phyloP scores from a whole-genome alignment of 257 asterid genomes.

The Gentiana straminea region DNA sequence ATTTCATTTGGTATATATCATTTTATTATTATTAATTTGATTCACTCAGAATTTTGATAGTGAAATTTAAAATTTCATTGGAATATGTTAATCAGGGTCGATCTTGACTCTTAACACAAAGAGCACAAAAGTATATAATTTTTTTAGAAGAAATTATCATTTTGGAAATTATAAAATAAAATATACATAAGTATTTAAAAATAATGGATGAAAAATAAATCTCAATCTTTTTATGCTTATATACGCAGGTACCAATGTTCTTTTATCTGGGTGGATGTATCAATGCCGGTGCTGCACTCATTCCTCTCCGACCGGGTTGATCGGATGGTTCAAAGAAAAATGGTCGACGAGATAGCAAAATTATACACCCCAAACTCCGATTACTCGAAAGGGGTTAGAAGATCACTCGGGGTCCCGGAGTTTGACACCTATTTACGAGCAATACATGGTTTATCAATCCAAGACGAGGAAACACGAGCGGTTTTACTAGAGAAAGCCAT shows the following conservation, averaged over 20 bases:
- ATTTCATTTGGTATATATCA: too few species aligned
- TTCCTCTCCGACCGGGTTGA: slow-evolving; percentile 64
- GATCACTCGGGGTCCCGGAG: slow-evolving; percentile 90
- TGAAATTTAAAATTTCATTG: too few species aligned
- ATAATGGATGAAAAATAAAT: too few species aligned
- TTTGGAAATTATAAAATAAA: too few species aligned
- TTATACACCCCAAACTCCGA: slow-evolving; percentile 38
- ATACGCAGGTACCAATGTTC: slow-evolving; percentile 36
- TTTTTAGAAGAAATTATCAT: neutral
- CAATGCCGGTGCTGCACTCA: slow-evolving; percentile 47
- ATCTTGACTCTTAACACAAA: neutral
- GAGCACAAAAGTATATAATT: neutral
- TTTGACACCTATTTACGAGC: slow-evolving; percentile 40
- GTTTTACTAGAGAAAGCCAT: slow-evolving; percentile 44
- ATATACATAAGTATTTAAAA: too few species aligned
- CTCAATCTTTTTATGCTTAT: too few species aligned
- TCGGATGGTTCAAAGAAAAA: slow-evolving; percentile 58
- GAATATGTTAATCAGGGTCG: too few species aligned
- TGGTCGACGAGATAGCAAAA: slow-evolving; percentile 48
- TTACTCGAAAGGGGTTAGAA: slow-evolving; percentile 56
- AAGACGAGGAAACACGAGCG: slow-evolving; percentile 28
- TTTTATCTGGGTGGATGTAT: slow-evolving; percentile 79
- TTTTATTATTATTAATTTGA: too few species aligned
- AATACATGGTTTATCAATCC: slow-evolving; percentile 12
- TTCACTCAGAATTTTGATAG: too few species aligned